Evolutionary conservation across 306 rosid species (phyloP).

Genomic region (Vicia villosa): DNA sequence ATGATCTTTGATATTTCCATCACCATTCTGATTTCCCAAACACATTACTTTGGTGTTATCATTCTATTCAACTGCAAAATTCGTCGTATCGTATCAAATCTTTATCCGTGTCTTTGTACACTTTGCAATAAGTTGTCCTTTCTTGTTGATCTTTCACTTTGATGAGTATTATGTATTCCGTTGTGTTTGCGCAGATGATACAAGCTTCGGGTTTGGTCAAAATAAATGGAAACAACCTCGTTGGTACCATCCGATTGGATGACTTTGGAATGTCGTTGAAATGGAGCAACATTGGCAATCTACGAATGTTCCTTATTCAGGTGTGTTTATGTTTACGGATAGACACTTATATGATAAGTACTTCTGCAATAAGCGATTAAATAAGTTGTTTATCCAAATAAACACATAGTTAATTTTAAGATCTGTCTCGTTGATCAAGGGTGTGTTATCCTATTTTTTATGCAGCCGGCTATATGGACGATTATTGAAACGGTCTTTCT

Average conservation of each 20-base stretch:
- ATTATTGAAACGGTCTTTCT: slow-evolving; percentile 67
- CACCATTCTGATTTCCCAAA: too few species aligned
- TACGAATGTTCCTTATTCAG: slow-evolving; percentile 78
- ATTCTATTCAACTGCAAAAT: background rate
- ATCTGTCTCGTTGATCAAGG: slow-evolving; percentile 6
- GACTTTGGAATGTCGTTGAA: slow-evolving; percentile 76
- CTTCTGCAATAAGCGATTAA: too few species aligned
- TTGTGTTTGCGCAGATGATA: slow-evolving; percentile 57
- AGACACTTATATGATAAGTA: too few species aligned
- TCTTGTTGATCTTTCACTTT: slow-evolving; percentile 19
- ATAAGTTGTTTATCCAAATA: too few species aligned
- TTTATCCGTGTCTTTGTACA: background rate
- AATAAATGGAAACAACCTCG: slow-evolving; percentile 71
- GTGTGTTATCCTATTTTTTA: background rate
- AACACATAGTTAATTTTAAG: background rate
- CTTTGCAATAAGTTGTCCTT: background rate
- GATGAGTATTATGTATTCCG: background rate
- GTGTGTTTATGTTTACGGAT: slow-evolving; percentile 33
- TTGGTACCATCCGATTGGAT: slow-evolving; percentile 57
- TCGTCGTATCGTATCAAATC: background rate
- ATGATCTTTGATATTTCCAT: slow-evolving; percentile 30
- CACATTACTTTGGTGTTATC: too few species aligned
- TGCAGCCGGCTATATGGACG: slow-evolving; percentile 81
- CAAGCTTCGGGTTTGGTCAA: slow-evolving; percentile 62
- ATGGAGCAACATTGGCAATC: slow-evolving; percentile 87